Evolutionary conservation across 2,329 filamentous ascomycete species (phyloP).

Genomic region (Dactylellina leptospora): DNA sequence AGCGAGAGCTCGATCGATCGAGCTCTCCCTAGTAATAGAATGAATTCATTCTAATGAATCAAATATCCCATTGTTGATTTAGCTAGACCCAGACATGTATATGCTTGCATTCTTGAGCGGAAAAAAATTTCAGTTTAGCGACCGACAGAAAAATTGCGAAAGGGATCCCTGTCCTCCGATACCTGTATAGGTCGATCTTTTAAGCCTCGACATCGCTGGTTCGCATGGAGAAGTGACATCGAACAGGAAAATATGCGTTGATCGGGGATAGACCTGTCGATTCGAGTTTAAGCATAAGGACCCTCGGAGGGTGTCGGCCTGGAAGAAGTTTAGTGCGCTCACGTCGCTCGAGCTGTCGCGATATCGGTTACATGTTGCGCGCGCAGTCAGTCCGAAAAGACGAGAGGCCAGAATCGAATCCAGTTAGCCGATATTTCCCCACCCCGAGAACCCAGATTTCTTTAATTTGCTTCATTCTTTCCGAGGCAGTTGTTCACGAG

Average conservation of each 20-base stretch:
- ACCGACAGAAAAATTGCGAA: slow-evolving; percentile 10
- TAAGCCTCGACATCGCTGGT: neutral
- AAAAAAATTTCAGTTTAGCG: neutral
- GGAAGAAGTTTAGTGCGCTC: neutral
- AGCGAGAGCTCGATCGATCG: too few species aligned
- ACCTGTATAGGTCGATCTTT: neutral
- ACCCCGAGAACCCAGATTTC: too few species aligned
- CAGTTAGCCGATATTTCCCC: too few species aligned
- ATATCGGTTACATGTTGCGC: slow-evolving; percentile 1
- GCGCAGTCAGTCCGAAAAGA: neutral
- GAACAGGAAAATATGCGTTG: neutral
- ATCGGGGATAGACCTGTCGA: slow-evolving; percentile 1
- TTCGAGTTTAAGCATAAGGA: neutral
- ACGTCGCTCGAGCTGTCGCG: neutral
- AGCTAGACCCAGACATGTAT: too few species aligned
- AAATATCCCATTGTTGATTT: too few species aligned
- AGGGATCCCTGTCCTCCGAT: slow-evolving; percentile 10
- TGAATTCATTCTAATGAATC: too few species aligned
- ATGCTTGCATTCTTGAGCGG: too few species aligned
- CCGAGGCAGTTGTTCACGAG: slow-evolving; percentile 33
- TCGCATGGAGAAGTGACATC: neutral
- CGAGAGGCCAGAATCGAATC: neutral
- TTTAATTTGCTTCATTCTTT: too few species aligned
- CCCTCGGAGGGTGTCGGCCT: too few species aligned
- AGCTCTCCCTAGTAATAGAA: too few species aligned